Conservation (phyloP, 306 rosid species). For the Cucurbita argyrosperma region DNA sequence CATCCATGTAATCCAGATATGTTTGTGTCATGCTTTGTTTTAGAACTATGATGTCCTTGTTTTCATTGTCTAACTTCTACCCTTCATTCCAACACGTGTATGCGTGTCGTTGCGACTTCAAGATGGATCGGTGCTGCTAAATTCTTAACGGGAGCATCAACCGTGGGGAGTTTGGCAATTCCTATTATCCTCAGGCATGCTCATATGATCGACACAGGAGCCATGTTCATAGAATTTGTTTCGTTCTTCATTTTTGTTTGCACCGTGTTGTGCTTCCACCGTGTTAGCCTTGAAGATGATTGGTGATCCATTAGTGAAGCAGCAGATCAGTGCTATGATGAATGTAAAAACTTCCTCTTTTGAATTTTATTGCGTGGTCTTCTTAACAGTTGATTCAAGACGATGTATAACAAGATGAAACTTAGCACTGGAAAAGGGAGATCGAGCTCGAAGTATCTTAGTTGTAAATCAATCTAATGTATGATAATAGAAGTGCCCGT, state of each 20-base stretch:
- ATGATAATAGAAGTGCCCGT: neutral
- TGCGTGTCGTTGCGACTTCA: neutral
- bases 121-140: constrained; percentile 97
- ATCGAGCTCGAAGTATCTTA: neutral
- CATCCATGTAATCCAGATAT: neutral
- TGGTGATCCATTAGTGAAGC: constrained; percentile 31
- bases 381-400: neutral
- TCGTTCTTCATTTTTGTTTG: constrained; percentile 86
- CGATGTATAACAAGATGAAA: neutral
- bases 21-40: neutral
- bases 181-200: constrained; percentile 89
- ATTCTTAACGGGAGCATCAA: constrained; percentile 85
- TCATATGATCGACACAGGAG: constrained; percentile 83
- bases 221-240: constrained; percentile 83
- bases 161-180: constrained; percentile 83
- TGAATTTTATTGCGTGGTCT: neutral
- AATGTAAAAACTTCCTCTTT: neutral
- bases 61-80: neutral
- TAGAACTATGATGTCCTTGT: neutral
- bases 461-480: neutral
- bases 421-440: neutral
- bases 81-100: neutral
- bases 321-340: neutral
- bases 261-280: constrained; percentile 86
- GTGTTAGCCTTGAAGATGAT: constrained; percentile 85